phyloP scores from a whole-genome alignment of 2,329 filamentous ascomycete species.

The Verticillium alfalfae region DNA sequence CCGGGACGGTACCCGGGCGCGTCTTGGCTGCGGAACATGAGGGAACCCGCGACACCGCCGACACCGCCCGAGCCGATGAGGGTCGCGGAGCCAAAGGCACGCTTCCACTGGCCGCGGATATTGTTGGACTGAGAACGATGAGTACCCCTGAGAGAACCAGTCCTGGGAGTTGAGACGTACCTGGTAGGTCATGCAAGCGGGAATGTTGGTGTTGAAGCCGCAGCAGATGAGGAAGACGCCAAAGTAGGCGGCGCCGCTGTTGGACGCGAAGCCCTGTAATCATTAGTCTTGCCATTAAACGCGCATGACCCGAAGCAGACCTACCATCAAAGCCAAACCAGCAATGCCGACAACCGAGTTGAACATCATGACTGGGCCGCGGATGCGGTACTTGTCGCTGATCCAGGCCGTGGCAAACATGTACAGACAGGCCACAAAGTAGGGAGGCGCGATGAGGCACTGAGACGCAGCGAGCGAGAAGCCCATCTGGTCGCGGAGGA shows the following conservation, averaged over 20 bases:
- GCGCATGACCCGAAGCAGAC: background rate
- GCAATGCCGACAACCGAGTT: conserved; percentile 54
- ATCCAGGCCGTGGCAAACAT: conserved; percentile 59
- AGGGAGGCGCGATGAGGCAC: conserved; percentile 52
- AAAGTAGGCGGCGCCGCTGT: conserved; percentile 56
- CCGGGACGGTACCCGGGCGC: background rate
- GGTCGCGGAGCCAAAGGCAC: conserved; percentile 10
- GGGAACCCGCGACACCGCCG: conserved; percentile 9
- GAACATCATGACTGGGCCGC: conserved; percentile 62
- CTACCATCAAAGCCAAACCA: conserved; percentile 57
- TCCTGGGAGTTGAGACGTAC: background rate
- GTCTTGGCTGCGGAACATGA: conserved; percentile 8
- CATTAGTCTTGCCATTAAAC: background rate
- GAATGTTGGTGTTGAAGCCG: conserved; percentile 6
- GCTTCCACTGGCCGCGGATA: conserved; percentile 12
- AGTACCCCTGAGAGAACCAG: background rate
- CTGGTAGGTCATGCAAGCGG: conserved; percentile 3
- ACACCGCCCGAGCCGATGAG: conserved; percentile 10
- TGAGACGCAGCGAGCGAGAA: conserved; percentile 8
- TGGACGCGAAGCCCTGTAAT: conserved; percentile 35
- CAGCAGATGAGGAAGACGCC: conserved; percentile 51
- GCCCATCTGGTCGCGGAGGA: conserved; percentile 33
- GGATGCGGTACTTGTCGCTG: conserved; percentile 57
- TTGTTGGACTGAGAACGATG: conserved; percentile 9
- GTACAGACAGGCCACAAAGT: conserved; percentile 53